Evolutionary conservation across 2,329 filamentous ascomycete genomes (phyloP), one percentile per base, ranked within the genome.

Genomic region (Cyphellophora europaea): DNA sequence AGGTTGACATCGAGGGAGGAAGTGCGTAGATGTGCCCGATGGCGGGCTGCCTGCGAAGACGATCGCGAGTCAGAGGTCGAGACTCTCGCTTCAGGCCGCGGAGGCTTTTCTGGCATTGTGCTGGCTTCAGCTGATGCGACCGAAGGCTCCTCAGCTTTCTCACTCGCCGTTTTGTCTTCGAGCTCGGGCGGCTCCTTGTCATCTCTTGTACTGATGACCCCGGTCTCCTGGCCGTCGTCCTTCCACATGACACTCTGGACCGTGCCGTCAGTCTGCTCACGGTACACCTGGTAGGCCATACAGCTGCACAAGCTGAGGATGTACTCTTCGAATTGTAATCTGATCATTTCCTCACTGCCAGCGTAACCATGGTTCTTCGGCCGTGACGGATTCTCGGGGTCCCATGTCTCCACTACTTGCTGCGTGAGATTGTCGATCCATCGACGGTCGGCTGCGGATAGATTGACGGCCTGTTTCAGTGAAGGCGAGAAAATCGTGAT

Each of bases 381-480:
- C 31, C 84, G 73, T 43, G 77, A 76, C 0, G 91, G 91, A 52
- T 96, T 89, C 4, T 77, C 67, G 27, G 94, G 86, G 54, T 98
- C 91, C 91, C 91, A 98, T 0, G 91, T 95, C 45, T 96, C 87
- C 51, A 91, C 84, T 14, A 98, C 85, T 25, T 87, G 83, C 50
- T 94, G 85, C 0, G 87, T 93, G 35, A 98, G 72, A 49, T 87
- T 88, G 61, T 98, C 91, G 48, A 98, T 95, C 89, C 91, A 98
- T 38, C 91, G 74, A 40, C 91, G 75, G 54, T 98, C 91, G 1
- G 91, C 82, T 6, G 79, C 79, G 0, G 91, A 91, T 2, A 98
- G 74, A 1, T 74, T 61, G 4, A 96, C 67, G 1, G 87, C 87
- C 23, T 70, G 64, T 32, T 82, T 79, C 11, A 98, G 68, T 4